Evolutionary conservation across 345 rosid species (phyloP), one percentile per base, ranked within the genome.

Genomic region (Aquilaria yunnanensis): DNA sequence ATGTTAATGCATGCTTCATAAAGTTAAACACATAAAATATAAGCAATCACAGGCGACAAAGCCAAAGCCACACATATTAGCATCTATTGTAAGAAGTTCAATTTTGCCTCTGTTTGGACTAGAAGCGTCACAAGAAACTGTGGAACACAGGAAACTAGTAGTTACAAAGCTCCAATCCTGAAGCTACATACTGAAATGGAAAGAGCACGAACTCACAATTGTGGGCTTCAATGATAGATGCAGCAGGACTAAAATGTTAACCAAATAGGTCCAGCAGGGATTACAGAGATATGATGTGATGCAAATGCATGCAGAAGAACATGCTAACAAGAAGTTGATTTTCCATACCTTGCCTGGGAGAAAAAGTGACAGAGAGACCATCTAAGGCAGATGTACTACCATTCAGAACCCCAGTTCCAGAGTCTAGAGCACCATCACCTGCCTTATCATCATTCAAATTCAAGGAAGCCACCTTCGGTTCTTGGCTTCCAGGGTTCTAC

Each of bases 341-440:
- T n/a, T 53, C 41, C 67, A 45, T 71, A 82, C 91, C 85, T 80
- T 78, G 75, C 34, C 65, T 82, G 61, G 51, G 54, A 1, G 69
- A 61, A 32, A 63, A 67, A 14, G 65, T 34, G 54, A 46, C 50
- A 45, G 73, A 6, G 49, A 55, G 71, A 53, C 60, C 72, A 32
- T 57, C 69, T 14, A 13, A 10, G 14, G 50, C 49, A 49, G 74
- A 47, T 49, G 49, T 62, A 51, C 53, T 53, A 48, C 73, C 83
- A 47, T 66, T 73, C 2, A 46, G 62, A 66, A 70, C 50, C 56
- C 66, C 82, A 56, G 13, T 5, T 14, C 62, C 56, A 23, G 61
- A 68, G 51, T 62, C 69, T 61, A 71, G 75, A 14, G 64, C 59
- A 57, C 74, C 74, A 57, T 75, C 74, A 59, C 32, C 62, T 47